Evolutionary conservation across 257 asterid species (phyloP).

Genomic region (Fraxinus excelsior): DNA sequence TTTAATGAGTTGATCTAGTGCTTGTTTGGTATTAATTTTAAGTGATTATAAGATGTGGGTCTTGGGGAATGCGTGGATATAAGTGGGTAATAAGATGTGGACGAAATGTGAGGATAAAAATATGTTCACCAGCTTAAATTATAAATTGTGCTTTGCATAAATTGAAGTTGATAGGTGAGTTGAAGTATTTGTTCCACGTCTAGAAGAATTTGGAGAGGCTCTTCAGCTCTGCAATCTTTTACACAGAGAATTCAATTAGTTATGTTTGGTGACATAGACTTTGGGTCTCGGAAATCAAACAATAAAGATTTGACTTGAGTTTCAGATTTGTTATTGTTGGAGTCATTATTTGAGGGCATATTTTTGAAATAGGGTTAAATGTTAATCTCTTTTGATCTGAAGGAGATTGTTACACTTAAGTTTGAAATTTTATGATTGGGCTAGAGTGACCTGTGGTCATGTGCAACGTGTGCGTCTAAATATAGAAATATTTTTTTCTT

Average conservation of each 20-base stretch:
- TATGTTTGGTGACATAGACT: neutral
- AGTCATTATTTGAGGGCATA: neutral
- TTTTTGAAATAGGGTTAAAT: neutral
- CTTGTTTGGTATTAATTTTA: too few species aligned
- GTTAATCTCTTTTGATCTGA: neutral
- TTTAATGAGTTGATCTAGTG: neutral
- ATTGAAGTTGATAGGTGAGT: slow-evolving; percentile 5
- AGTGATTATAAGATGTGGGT: too few species aligned
- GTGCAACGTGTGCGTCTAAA: neutral
- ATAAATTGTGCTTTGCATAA: too few species aligned
- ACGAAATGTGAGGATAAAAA: too few species aligned
- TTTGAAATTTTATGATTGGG: neutral
- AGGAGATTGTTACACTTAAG: neutral
- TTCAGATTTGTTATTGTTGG: slow-evolving; percentile 2
- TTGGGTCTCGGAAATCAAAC: too few species aligned
- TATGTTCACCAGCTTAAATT: too few species aligned
- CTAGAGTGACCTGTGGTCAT: neutral
- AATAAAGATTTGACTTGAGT: slow-evolving; percentile 1
- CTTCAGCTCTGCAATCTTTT: neutral
- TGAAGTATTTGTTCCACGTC: slow-evolving; percentile 1
- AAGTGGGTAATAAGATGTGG: too few species aligned
- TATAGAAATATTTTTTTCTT: neutral
- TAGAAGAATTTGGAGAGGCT: neutral
- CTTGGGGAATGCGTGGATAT: too few species aligned
- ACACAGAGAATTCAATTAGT: neutral